Evolutionary conservation across 2,329 filamentous ascomycete genomes (phyloP), one percentile per base, ranked within the genome.

Genomic region (Dothiorella sarmentorum): DNA sequence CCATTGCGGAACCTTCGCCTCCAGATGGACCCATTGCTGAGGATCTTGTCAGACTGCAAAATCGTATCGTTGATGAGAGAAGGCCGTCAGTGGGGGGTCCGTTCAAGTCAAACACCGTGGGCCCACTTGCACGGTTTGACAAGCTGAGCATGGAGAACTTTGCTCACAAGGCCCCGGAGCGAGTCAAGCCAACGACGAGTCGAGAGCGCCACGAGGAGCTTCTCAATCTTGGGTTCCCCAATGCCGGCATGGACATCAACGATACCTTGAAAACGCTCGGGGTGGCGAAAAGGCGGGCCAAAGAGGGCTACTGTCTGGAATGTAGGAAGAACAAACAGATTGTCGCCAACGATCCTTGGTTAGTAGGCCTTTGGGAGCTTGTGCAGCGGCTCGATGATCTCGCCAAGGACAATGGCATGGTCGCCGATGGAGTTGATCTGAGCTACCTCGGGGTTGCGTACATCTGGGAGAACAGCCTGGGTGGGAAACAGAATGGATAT

Each of bases 351-450:
- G 86, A 92, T 66, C 83, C 82, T 27, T 90, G 88, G 83, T 76
- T 93, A n/a, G 81, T 85, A 59, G 87, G 89, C 58, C 76, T 89
- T n/a, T 95, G 90, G 90, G 82, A 85, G 45, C 90, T 89, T 80
- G 79, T 92, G 47, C 80, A 82, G 60, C 84, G 88, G n/a, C 74
- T 79, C 63, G 85, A 89, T 64, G 78, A 81, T 24, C 84, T 85
- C 27, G 84, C 86, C 2, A 77, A 80, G 33, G 81, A 86, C 62
- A 82, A 85, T 45, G 87, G 85, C n/a, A 89, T 94, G 87, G 76
- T 87, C 24, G 78, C 85, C 7, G 79, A 83, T 11, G 82, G 81
- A 2, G 75, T 91, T 3, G 89, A 94, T 65, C 74, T 93, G 18
- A 87, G 87, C 66, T 94, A 89, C 66, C 77, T 93, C 60, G 90